phyloP scores from a whole-genome alignment of 495 filamentous ascomycete genomes.

The Lepidopterella palustris region DNA sequence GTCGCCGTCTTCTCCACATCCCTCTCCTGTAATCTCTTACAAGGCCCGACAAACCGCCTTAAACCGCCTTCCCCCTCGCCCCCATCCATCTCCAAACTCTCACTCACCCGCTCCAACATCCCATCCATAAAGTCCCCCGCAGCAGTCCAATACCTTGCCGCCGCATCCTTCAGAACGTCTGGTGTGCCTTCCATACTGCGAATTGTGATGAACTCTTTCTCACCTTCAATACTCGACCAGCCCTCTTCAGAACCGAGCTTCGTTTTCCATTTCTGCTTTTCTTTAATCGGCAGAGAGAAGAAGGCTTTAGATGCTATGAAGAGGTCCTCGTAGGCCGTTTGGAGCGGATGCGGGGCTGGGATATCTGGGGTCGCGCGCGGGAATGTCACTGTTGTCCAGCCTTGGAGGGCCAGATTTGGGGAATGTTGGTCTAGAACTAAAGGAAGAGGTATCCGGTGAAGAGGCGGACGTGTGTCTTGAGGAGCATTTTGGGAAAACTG shows the following conservation, averaged over 20 bases:
- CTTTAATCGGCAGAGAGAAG: slow-evolving; percentile 16
- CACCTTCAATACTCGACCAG: slow-evolving; percentile 26
- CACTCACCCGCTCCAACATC: slow-evolving; percentile 12
- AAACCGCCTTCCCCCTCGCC: slow-evolving; percentile 8
- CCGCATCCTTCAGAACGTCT: slow-evolving; percentile 20
- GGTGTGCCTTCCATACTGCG: slow-evolving; percentile 23
- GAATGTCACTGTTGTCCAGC: slow-evolving; percentile 27
- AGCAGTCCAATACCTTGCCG: slow-evolving; percentile 15
- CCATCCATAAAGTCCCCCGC: slow-evolving; percentile 8
- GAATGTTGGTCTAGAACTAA: slow-evolving; percentile 20
- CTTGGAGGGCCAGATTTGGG: slow-evolving; percentile 12
- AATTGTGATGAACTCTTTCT: slow-evolving; percentile 30
- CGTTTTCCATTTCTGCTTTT: slow-evolving; percentile 17
- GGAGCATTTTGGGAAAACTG: background rate
- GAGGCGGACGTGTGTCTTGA: slow-evolving; percentile 8
- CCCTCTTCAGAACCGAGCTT: slow-evolving; percentile 24
- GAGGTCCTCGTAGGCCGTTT: slow-evolving; percentile 12
- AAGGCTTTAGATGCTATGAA: slow-evolving; percentile 17
- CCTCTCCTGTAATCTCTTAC: slow-evolving; percentile 6
- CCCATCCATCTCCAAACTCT: slow-evolving; percentile 1
- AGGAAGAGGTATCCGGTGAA: slow-evolving; percentile 12
- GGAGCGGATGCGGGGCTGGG: slow-evolving; percentile 15
- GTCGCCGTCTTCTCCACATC: slow-evolving; percentile 18
- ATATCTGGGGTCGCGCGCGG: slow-evolving; percentile 4
- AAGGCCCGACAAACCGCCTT: slow-evolving; percentile 16